Evolutionary conservation across 2,329 filamentous ascomycete species (phyloP), one percentile per base, ranked within the genome.

Genomic region (Trichophyton verrucosum): DNA sequence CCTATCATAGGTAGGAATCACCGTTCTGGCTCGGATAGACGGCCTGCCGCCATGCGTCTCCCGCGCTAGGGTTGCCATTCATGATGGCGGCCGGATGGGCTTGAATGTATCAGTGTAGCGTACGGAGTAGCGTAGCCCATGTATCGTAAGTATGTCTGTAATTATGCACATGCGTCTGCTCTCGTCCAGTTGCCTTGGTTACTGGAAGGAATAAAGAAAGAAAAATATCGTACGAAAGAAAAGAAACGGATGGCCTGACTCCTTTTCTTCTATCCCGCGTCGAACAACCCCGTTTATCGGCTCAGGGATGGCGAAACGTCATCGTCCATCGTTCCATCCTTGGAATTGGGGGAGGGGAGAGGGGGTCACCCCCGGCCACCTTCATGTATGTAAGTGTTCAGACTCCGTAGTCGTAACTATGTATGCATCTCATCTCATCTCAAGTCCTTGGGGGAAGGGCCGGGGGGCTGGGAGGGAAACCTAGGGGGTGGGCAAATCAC

Each of bases 271-370:
- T 22, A 8, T n/a, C 22, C 44, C 22, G 22, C 49, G 27, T 53
- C 22, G 49, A 53, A 30, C 49, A 24, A 20, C 49, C 49, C 22
- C 22, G 20, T 47, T 38, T 47, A 53, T 27, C 22, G 11, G 22
- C 24, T 24, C 33, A 38, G n/a, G 49, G 49, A 53, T 53, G 49
- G 49, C 49, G 49, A 53, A 33, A 53, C 49, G 49, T 53, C 49
- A 53, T 53, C 49, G 44, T 53, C n/a, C 49, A n/a, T 53, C 22
- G 27, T 53, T 7, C n/a, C 33, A 38, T 38, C 33, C 33, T 38
- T 30, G 27, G 27, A 30, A 30, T 30, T 30, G 27, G 27, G 27
- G 27, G 27, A 46, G 9, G 42, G 42, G 42, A 46, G 42, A 17
- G 42, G 15, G 13, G n/a, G 40, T 38, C 33, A 38, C 33, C 40